Conservation (phyloP, 495 filamentous ascomycete species). For the Endocarpon pusillum region DNA sequence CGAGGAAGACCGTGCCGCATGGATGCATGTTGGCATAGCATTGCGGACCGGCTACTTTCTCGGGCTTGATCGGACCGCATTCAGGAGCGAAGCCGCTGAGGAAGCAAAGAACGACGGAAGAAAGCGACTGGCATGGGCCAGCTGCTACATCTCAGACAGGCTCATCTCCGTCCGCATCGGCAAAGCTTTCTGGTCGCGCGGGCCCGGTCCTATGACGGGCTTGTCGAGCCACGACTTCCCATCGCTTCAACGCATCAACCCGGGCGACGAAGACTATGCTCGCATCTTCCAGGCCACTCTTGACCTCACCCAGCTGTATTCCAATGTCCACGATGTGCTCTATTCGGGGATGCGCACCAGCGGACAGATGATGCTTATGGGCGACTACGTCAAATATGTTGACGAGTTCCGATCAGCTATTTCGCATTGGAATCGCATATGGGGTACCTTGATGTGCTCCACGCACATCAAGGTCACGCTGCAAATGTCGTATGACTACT, state of each 20-base stretch:
- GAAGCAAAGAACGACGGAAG: conserved; percentile 35
- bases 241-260: conserved; percentile 31
- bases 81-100: conserved; percentile 29
- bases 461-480: conserved; percentile 37
- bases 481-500: conserved; percentile 44
- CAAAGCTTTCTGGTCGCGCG: conserved; percentile 47
- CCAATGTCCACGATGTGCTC: conserved; percentile 47
- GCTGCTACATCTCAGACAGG: conserved; percentile 47
- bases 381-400: conserved; percentile 49
- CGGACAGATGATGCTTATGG: conserved; percentile 46
- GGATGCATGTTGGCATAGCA: conserved; percentile 52
- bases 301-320: conserved; percentile 48
- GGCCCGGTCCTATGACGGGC: conserved; percentile 44
- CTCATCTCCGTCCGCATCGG: conserved; percentile 46
- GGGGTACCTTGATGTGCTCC: conserved; percentile 42
- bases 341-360: conserved; percentile 47
- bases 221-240: conserved; percentile 44
- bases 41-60: conserved; percentile 47
- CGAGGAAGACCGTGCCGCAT: conserved; percentile 47
- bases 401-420: conserved; percentile 48
- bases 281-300: conserved; percentile 45
- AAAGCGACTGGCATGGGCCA: conserved; percentile 43
- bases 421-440: conserved; percentile 43
- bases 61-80: conserved; percentile 38
- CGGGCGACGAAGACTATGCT: conserved; percentile 42